These are phyloP conservation scores for Ilex aquifolium DNA, from an alignment of 257 asterid species.

Conservation along the genomic window DNA sequence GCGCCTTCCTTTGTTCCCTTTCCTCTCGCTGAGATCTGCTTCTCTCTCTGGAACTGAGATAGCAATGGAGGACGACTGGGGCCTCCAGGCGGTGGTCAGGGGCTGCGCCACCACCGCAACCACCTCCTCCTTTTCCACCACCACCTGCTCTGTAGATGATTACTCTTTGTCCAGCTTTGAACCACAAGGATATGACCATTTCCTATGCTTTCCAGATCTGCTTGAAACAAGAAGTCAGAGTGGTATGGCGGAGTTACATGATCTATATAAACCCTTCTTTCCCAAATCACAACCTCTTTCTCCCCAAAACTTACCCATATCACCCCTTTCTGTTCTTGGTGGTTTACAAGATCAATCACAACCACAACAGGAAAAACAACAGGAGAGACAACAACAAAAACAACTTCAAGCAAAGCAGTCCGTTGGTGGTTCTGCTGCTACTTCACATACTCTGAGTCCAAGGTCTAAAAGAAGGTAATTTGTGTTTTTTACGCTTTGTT, in stretches of 20 bases:
- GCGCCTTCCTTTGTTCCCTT: conserved; percentile 11
- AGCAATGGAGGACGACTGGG: conserved; percentile 88
- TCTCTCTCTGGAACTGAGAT: conserved; percentile 17
- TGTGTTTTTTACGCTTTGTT: not conserved
- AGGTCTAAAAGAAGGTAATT: conserved; percentile 15
- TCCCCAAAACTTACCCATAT: conserved; percentile 37
- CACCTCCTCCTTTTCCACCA: conserved; percentile 22
- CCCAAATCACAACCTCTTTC: conserved; percentile 26
- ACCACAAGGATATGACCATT: conserved; percentile 29
- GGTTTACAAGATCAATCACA: conserved; percentile 44
- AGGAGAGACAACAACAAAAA: too few relatives aligned
- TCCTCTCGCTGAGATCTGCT: conserved; percentile 20
- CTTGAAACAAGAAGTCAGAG: conserved; percentile 28
- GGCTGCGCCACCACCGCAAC: conserved; percentile 61
- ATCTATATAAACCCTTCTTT: conserved; percentile 59
- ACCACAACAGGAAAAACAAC: too few relatives aligned
- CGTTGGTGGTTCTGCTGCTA: too few relatives aligned
- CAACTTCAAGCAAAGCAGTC: too few relatives aligned
- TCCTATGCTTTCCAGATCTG: conserved; percentile 39
- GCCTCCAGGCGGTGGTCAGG: conserved; percentile 90
- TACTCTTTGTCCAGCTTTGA: conserved; percentile 13
- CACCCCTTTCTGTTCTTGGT: conserved; percentile 60
- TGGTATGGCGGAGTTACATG: conserved; percentile 39
- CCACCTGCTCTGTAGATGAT: conserved; percentile 8
- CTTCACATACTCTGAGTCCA: not conserved